Evolutionary conservation across 1,284 basidiomycete species (phyloP), one percentile per base, ranked within the genome.

Genomic region (Microbotryum intermedium): DNA sequence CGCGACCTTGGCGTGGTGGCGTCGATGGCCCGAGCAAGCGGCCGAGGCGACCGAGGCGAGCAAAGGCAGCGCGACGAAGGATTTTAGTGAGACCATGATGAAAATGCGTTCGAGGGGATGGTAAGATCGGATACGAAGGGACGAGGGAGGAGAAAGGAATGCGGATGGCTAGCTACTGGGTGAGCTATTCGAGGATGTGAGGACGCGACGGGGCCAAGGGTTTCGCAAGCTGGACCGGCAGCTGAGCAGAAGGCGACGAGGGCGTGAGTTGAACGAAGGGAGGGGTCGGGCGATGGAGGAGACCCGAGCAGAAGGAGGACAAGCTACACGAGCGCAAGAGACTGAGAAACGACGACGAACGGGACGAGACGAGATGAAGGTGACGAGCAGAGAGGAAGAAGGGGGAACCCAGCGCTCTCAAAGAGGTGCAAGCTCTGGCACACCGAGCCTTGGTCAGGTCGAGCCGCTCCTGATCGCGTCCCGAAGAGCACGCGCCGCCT

Each of bases 11-110:
- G 25, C 28, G 55, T 60, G 62, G 44, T 64, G 62, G 23, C 62
- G 58, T 29, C 59, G 58, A 53, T 64, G 59, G 34, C 34, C 34
- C 34, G 34, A 39, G 53, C 62, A 58, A 25, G 50, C 62, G 26
- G 58, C 53, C 25, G 42, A 25, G 34, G 57, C 62, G 49, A 55
- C 55, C 39, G 58, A 55, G 5, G 47, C 53, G 48, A 51, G 50
- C 58, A 51, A 60, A 49, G 29, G 56, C 20, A 26, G 39, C 34
- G 25, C 29, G n/a, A n/a, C 50, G 21, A 51, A 30, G 13, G 30
- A 30, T 30, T 51, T 51, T n/a, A 51, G 16, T 5, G 50, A 25
- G 4, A 51, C 50, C 50, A 51, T 51, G 7, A 6, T 51, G 25
- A 1, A 11, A 28, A 39, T 16, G 11, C 11, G 34, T 39, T 39